These are phyloP conservation scores for Aspergillus homomorphus DNA, from an alignment of 495 filamentous ascomycete genomes.

Conservation along the genomic window DNA sequence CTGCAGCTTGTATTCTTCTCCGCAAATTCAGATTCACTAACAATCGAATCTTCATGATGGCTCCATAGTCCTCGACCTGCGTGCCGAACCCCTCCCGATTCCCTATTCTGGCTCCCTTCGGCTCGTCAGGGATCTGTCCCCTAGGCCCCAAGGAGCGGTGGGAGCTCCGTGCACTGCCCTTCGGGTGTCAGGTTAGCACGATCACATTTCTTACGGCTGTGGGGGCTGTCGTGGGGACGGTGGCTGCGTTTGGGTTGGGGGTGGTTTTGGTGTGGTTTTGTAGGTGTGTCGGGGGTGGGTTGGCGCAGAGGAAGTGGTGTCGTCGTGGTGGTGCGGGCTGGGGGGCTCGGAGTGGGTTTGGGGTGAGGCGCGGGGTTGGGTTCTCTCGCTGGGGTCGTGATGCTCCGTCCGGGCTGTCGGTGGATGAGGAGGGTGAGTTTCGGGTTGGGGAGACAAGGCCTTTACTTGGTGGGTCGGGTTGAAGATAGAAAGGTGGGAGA, in stretches of 20 bases:
- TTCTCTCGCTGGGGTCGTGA: no score
- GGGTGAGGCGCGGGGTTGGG: conserved; percentile 10
- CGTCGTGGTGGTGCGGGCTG: conserved; percentile 9
- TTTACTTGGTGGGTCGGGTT: conserved; percentile 17
- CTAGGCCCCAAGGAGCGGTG: conserved; percentile 48
- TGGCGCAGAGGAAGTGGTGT: conserved; percentile 21
- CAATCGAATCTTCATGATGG: no score
- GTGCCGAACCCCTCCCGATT: conserved; percentile 43
- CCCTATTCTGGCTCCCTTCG: conserved; percentile 45
- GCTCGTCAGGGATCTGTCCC: conserved; percentile 45
- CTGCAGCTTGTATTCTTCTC: no score
- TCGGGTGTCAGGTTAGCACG: conserved; percentile 51
- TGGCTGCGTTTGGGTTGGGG: conserved; percentile 30
- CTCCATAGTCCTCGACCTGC: conserved; percentile 52
- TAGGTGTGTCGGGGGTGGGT: conserved; percentile 21
- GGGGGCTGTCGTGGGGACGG: conserved; percentile 35
- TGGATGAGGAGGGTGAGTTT: conserved; percentile 16
- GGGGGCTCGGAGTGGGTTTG: conserved; percentile 9
- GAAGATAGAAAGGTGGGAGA: no score
- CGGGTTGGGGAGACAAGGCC: conserved; percentile 30
- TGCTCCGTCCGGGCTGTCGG: not conserved
- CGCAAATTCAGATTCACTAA: not conserved
- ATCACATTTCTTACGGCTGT: conserved; percentile 45
- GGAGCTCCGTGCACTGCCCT: conserved; percentile 47
- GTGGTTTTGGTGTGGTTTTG: conserved; percentile 27